These are phyloP conservation scores for Ramularia collo-cygni DNA, from an alignment of 2,329 filamentous ascomycete species.

Conservation along the genomic window DNA sequence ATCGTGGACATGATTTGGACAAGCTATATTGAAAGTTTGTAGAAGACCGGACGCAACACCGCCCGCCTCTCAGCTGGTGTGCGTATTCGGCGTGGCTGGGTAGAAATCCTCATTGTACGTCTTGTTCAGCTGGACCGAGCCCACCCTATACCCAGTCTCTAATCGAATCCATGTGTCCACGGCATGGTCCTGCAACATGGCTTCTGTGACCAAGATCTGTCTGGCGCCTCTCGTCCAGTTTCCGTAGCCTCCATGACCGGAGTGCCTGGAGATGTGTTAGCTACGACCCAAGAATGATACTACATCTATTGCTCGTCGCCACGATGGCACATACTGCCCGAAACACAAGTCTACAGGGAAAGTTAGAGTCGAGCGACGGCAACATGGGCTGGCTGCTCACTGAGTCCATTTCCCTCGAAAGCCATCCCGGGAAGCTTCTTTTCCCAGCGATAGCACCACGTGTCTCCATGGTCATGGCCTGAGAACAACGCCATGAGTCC, in stretches of 20 bases:
- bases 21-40: too few species aligned
- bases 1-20: too few species aligned
- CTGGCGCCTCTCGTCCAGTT: slow-evolving; percentile 27
- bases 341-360: slow-evolving; percentile 24
- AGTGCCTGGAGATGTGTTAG: neutral
- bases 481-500: slow-evolving; percentile 55
- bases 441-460: slow-evolving; percentile 31
- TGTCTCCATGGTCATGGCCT: slow-evolving; percentile 53
- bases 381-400: slow-evolving; percentile 3
- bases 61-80: slow-evolving; percentile 4
- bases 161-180: slow-evolving; percentile 30
- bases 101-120: slow-evolving; percentile 27
- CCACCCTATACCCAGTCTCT: slow-evolving; percentile 25
- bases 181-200: slow-evolving; percentile 12
- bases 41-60: too few species aligned
- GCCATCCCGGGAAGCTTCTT: slow-evolving; percentile 22
- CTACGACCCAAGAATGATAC: neutral
- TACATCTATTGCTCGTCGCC: slow-evolving; percentile 15
- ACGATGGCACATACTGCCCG: slow-evolving; percentile 11
- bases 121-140: slow-evolving; percentile 24
- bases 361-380: slow-evolving; percentile 1
- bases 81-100: slow-evolving; percentile 20
- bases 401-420: slow-evolving; percentile 25
- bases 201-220: slow-evolving; percentile 24
- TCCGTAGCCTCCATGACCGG: slow-evolving; percentile 29